Conservation (phyloP, 2,329 filamentous ascomycete genomes). For the Pseudocercospora ulei region DNA sequence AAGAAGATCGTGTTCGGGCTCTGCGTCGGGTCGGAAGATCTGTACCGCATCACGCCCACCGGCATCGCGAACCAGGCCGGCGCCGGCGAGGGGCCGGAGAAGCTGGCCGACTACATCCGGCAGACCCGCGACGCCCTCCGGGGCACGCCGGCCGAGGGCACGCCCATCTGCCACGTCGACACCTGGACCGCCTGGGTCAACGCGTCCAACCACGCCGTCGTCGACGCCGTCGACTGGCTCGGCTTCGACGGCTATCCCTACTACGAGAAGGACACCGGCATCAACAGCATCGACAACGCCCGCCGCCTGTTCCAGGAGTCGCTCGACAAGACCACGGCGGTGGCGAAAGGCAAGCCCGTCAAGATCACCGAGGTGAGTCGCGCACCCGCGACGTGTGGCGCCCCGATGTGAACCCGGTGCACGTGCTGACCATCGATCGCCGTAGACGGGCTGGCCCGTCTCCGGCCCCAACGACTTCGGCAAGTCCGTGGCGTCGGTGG, state of each 20-base stretch:
- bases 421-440: too few relatives aligned
- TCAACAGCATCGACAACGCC: constrained; percentile 56
- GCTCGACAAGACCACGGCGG: constrained; percentile 50
- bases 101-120: constrained; percentile 59
- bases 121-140: constrained; percentile 56
- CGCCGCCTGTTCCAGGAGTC: constrained; percentile 60
- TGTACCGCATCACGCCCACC: constrained; percentile 54
- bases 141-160: constrained; percentile 47
- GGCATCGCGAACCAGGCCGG: constrained; percentile 55
- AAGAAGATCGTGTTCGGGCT: constrained; percentile 64
- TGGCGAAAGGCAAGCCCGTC: constrained; percentile 57
- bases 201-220: constrained; percentile 57
- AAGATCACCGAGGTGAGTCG: constrained; percentile 62
- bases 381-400: too few relatives aligned
- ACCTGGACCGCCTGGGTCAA: constrained; percentile 71
- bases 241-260: constrained; percentile 78
- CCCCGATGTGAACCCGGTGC: too few relatives aligned
- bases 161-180: constrained; percentile 71
- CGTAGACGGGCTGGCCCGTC: constrained; percentile 72
- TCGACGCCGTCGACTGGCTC: constrained; percentile 63
- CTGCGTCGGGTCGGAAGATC: constrained; percentile 76
- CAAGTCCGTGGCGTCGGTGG: constrained; percentile 51
- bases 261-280: constrained; percentile 57
- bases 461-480: constrained; percentile 54
- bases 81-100: constrained; percentile 53